Evolutionary conservation across 306 rosid genomes (phyloP).

Genomic region (Sicyos baderoa): DNA sequence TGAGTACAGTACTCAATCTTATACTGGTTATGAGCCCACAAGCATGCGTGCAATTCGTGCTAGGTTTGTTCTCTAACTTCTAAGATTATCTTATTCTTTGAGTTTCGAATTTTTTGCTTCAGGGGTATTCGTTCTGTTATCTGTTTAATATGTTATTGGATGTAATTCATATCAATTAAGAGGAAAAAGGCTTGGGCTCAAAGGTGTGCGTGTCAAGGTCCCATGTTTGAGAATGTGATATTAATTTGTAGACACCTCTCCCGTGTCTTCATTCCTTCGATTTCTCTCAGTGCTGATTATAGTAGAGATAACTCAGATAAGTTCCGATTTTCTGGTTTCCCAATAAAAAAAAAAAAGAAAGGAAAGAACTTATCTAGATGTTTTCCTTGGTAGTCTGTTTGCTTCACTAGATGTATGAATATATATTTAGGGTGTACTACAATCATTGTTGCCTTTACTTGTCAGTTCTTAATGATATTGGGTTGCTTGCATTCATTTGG

Average conservation of each 20-base stretch:
- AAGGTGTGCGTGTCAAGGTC: too few species aligned
- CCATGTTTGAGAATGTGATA: too few species aligned
- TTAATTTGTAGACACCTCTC: too few species aligned
- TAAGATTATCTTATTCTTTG: neutral
- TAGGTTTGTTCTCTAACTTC: conserved; percentile 38
- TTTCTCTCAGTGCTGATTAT: too few species aligned
- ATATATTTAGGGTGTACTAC: too few species aligned
- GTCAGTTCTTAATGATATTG: neutral
- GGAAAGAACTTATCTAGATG: neutral
- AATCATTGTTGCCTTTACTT: neutral
- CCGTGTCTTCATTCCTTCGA: too few species aligned
- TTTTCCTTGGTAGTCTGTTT: neutral
- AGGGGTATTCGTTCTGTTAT: neutral
- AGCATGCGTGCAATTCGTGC: conserved; percentile 99
- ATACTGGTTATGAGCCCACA: conserved; percentile 96
- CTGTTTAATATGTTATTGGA: neutral
- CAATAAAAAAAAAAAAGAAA: too few species aligned
- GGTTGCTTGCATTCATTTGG: neutral
- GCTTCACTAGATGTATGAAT: neutral
- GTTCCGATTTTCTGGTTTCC: too few species aligned
- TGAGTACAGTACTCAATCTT: conserved; percentile 93
- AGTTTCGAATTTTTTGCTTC: neutral
- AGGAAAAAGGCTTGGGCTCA: too few species aligned
- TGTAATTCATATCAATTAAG: neutral
- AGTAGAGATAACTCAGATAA: too few species aligned